A percentile compares a stretch with the other conserved stretches of the same genome.
Evolutionary conservation across 2,329 filamentous ascomycete species (phyloP).

Genomic region (Aphanoascus verrucosus): DNA sequence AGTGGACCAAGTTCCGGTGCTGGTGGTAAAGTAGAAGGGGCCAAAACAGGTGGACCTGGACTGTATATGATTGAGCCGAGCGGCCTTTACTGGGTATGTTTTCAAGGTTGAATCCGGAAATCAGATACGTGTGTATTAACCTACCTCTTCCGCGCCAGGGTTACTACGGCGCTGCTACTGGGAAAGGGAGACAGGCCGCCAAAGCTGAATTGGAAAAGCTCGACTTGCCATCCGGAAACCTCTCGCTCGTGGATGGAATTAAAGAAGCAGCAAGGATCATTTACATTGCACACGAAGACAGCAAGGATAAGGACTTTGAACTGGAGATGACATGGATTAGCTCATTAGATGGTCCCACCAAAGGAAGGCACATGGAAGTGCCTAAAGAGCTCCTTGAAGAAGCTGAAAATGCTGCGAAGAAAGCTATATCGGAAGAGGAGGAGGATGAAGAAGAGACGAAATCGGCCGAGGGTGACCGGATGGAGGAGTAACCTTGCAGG

Average conservation of each 20-base stretch:
- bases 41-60: constrained; percentile 75
- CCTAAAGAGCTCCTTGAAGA: constrained; percentile 83
- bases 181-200: constrained; percentile 90
- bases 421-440: constrained; percentile 76
- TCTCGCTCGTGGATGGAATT: constrained; percentile 76
- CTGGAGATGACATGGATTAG: constrained; percentile 99
- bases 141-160: constrained; percentile 42
- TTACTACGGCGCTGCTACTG: constrained; percentile 94
- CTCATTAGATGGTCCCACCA: constrained; percentile 69
- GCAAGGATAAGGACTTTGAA: constrained; percentile 99
- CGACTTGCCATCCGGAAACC: constrained; percentile 64
- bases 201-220: constrained; percentile 99
- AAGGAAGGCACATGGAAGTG: constrained; percentile 86
- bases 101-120: background rate
- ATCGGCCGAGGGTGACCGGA: constrained; percentile 59
- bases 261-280: constrained; percentile 97
- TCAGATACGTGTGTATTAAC: constrained; percentile 17
- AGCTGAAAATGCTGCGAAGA: constrained; percentile 86
- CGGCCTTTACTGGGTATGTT: constrained; percentile 74
- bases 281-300: constrained; percentile 94
- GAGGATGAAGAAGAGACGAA: constrained; percentile 61
- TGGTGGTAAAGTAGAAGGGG: constrained; percentile 68
- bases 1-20: constrained; percentile 65
- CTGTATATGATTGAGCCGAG: constrained; percentile 99
- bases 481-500: constrained; percentile 58